Base-by-base conservation (phyloP, 805 yeast species). In the Peterozyma xylosa region DNA sequence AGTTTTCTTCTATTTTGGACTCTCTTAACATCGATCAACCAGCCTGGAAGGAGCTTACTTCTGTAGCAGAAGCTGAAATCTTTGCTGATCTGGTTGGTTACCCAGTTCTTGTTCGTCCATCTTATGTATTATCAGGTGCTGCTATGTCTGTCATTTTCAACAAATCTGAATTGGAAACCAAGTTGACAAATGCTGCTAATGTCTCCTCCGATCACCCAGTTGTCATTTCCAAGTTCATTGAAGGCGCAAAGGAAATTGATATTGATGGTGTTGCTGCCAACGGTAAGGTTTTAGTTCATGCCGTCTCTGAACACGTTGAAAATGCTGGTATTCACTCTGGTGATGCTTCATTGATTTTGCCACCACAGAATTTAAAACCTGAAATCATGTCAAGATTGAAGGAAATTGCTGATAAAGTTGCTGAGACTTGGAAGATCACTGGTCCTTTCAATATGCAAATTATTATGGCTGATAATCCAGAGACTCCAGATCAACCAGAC, bases 321-420 rank as follows among this genome's bases (percentile, higher is more conserved):
- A 91, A 91, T 61, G 99, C 99, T 27, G 99, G 99, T 78, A 96
- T 91, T 37, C 99, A 91, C 68, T 91, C 98, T 42, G 99, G 99
- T 74, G 99, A 91, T 67, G 99, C 99, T 49, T 93, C 98, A 39
- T 71, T 91, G 59, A 86, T 91, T 63, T 95, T 91, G 47, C 99
- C 99, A 44, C 96, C 97, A 42, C 97, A 91, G 70, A 95, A 87
- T 60, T 76, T 93, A 56, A 91, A 84, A 52, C 86, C 88, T 48
- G 96, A 87, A 68, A 88, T 96, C 38, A 96, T 91, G 43, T 70
- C 76, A 50, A 78, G 97, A 67, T 88, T 93, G 58, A 96, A 87
- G 42, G 93, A 78, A 53, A 96, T 96, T 38, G 89, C 99, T 41
- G 96, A 96, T 48, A 91, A 90, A 71, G 89, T 91, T 59, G 98